These are phyloP conservation scores for Lactifluus echinatus DNA, from an alignment of 768 basidiomycete species.

Conservation along the genomic window DNA sequence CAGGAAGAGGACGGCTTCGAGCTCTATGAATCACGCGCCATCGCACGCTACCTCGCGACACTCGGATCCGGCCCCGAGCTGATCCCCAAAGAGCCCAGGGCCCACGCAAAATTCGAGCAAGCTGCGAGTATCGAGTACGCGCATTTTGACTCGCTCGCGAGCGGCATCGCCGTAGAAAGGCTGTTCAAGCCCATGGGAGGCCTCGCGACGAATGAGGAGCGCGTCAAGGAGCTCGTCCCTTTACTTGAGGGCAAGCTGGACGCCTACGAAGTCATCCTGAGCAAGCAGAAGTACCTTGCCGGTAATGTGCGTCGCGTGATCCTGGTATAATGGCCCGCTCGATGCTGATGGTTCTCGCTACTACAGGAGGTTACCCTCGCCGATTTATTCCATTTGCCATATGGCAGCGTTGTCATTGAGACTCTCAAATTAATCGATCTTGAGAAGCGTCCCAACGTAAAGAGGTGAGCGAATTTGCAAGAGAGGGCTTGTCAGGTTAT, in stretches of 20 bases:
- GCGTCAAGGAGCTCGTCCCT: neutral
- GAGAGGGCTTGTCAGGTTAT: neutral
- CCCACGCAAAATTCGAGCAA: slow-evolving; percentile 23
- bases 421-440: neutral
- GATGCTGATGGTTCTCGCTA: neutral
- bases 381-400: slow-evolving; percentile 9
- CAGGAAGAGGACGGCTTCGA: slow-evolving; percentile 25
- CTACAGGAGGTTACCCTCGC: slow-evolving; percentile 8
- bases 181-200: neutral
- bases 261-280: slow-evolving; percentile 1
- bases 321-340: no score
- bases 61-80: slow-evolving; percentile 23
- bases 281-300: slow-evolving; percentile 15
- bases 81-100: slow-evolving; percentile 21
- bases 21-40: slow-evolving; percentile 26
- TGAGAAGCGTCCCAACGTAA: slow-evolving; percentile 2
- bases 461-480: neutral
- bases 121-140: slow-evolving; percentile 25
- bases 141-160: neutral
- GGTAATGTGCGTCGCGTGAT: slow-evolving; percentile 4
- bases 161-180: neutral
- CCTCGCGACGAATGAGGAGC: neutral
- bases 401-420: neutral
- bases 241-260: neutral
- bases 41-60: slow-evolving; percentile 21